phyloP scores from a whole-genome alignment of 163 green algal species.

The Volvox carteri region DNA sequence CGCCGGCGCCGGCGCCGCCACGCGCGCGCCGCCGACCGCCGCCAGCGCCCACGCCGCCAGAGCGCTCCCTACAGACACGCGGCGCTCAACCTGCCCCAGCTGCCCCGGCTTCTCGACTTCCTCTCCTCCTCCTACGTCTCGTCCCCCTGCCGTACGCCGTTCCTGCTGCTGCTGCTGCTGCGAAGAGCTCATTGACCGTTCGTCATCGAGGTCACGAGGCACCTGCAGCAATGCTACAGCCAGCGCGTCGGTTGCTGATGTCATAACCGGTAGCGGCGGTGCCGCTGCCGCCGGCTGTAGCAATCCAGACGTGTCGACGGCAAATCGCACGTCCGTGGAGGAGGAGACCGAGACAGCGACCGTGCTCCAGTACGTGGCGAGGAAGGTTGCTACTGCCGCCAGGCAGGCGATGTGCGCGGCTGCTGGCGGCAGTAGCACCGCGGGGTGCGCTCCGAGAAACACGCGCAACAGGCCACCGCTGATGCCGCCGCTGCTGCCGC shows the following conservation, averaged over 20 bases:
- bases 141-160: no score
- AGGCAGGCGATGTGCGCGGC: constrained; percentile 36
- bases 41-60: constrained; percentile 34
- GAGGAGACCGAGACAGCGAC: background rate
- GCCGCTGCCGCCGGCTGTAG: background rate
- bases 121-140: no score
- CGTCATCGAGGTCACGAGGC: no score
- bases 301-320: constrained; percentile 22
- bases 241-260: constrained; percentile 5
- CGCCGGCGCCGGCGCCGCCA: background rate
- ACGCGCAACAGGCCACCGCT: constrained; percentile 41
- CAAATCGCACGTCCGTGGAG: constrained; percentile 12
- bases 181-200: no score
- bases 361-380: constrained; percentile 57
- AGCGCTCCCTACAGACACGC: background rate
- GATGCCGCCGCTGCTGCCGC: background rate
- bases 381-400: constrained; percentile 47
- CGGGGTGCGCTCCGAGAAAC: constrained; percentile 49
- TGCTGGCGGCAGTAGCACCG: constrained; percentile 56
- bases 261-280: background rate
- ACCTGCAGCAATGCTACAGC: constrained; percentile 9
- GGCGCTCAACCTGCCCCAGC: no score
- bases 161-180: no score
- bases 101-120: background rate
- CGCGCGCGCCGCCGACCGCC: background rate